These are phyloP conservation scores for Vanderwaltozyma verrucispora DNA, from an alignment of 805 yeast species.

Conservation along the genomic window DNA sequence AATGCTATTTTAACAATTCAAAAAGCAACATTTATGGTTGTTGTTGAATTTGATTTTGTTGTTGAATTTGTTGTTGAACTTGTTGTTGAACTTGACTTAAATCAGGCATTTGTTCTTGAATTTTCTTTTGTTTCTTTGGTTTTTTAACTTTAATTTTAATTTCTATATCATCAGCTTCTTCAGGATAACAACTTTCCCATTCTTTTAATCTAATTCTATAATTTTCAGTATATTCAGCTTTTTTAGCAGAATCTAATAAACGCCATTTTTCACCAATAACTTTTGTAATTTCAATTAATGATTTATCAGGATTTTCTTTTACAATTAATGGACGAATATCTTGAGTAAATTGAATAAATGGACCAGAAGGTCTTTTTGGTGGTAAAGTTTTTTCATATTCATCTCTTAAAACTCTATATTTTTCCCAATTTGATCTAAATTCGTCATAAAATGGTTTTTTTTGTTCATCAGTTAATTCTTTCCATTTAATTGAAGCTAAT, in stretches of 20 bases:
- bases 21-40: too few species aligned
- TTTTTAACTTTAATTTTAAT: constrained; percentile 3
- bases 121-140: constrained; percentile 1
- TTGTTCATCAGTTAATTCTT: constrained; percentile 59
- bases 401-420: constrained; percentile 27
- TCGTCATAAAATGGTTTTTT: constrained; percentile 71
- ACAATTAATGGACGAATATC: constrained; percentile 27
- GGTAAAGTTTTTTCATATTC: constrained; percentile 23
- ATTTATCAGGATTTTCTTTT: constrained; percentile 26
- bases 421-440: constrained; percentile 28
- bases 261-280: constrained; percentile 28
- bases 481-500: constrained; percentile 87
- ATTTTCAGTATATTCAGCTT: constrained; percentile 25
- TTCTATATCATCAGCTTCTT: constrained; percentile 13
- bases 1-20: too few species aligned
- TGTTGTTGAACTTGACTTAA: too few species aligned
- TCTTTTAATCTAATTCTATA: constrained; percentile 29
- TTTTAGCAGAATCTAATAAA: constrained; percentile 18
- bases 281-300: constrained; percentile 27
- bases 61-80: too few species aligned
- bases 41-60: too few species aligned
- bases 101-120: background rate
- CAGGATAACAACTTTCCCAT: constrained; percentile 31
- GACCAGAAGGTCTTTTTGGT: constrained; percentile 25
- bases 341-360: constrained; percentile 25